Evolutionary conservation across 1,139 yeast genomes (phyloP).

Genomic region (Geotrichum candidum): DNA sequence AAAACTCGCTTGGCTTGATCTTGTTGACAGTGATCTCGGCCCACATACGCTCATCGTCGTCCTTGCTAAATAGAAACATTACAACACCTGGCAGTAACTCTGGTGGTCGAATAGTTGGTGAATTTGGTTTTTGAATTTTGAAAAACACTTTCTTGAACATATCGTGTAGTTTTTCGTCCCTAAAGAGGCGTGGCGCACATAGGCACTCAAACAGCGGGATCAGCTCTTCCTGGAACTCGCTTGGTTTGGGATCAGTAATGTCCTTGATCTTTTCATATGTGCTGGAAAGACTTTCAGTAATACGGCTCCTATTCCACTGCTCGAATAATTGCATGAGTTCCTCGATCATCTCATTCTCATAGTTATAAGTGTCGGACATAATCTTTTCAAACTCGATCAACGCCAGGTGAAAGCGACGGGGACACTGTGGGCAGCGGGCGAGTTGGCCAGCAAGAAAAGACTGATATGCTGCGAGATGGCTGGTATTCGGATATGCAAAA

Average conservation of each 20-base stretch:
- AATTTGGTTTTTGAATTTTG: constrained; percentile 25
- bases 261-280: constrained; percentile 16
- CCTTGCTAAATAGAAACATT: constrained; percentile 28
- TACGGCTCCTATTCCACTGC: constrained; percentile 24
- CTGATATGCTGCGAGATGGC: constrained; percentile 13
- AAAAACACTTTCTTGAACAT: constrained; percentile 25
- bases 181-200: constrained; percentile 25
- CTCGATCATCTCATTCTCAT: constrained; percentile 21
- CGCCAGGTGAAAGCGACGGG: constrained; percentile 16
- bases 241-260: constrained; percentile 15
- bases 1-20: constrained; percentile 12
- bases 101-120: constrained; percentile 25
- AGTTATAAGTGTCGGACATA: constrained; percentile 16
- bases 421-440: constrained; percentile 13
- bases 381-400: constrained; percentile 13
- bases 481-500: constrained; percentile 17
- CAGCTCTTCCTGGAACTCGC: constrained; percentile 20
- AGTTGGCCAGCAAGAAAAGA: constrained; percentile 10
- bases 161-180: constrained; percentile 14
- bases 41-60: constrained; percentile 28
- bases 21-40: constrained; percentile 20
- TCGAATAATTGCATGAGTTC: constrained; percentile 21
- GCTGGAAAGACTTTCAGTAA: constrained; percentile 17
- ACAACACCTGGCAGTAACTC: constrained; percentile 31
- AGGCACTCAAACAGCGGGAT: constrained; percentile 26